These are phyloP conservation scores for Solanum raphanifolium DNA, from an alignment of 257 asterid genomes.

Conservation along the genomic window DNA sequence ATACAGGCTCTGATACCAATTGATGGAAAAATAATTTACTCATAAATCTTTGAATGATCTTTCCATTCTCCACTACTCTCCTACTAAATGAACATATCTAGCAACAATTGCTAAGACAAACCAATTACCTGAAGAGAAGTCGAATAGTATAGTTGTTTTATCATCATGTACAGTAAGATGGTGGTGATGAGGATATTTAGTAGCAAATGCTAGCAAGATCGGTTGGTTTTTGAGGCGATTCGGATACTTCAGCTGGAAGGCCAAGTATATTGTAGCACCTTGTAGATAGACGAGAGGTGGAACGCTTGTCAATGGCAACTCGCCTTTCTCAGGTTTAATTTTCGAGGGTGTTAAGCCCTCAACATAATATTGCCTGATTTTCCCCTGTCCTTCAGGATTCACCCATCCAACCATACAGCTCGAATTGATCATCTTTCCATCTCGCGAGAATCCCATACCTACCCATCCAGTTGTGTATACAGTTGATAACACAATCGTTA, in stretches of 20 bases:
- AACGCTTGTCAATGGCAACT: slow-evolving; percentile 37
- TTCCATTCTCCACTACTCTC: no score
- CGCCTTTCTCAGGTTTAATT: slow-evolving; percentile 61
- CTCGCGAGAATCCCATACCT: slow-evolving; percentile 7
- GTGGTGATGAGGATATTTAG: slow-evolving; percentile 53
- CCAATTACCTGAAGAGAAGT: slow-evolving; percentile 66
- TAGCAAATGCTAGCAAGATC: not conserved
- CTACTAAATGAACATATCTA: no score
- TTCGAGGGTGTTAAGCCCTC: slow-evolving; percentile 43
- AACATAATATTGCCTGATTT: slow-evolving; percentile 1
- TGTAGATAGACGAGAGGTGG: not conserved
- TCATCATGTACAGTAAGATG: slow-evolving; percentile 74
- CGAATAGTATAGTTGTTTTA: slow-evolving; percentile 44
- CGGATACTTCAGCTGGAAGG: slow-evolving; percentile 8
- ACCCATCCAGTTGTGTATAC: slow-evolving; percentile 10
- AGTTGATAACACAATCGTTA: slow-evolving; percentile 6
- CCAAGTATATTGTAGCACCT: slow-evolving; percentile 4
- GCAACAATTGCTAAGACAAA: not conserved
- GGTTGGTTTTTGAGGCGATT: not conserved
- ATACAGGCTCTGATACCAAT: no score
- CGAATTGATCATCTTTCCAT: slow-evolving; percentile 8
- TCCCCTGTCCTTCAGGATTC: not conserved
- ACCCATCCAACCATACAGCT: slow-evolving; percentile 35
- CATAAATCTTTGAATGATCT: no score
- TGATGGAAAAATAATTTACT: no score